Percentiles rank a stretch among this genome's conserved stretches.
Evolutionary conservation across 2,329 filamentous ascomycete species (phyloP).

Genomic region (Paramyrothecium sp.): DNA sequence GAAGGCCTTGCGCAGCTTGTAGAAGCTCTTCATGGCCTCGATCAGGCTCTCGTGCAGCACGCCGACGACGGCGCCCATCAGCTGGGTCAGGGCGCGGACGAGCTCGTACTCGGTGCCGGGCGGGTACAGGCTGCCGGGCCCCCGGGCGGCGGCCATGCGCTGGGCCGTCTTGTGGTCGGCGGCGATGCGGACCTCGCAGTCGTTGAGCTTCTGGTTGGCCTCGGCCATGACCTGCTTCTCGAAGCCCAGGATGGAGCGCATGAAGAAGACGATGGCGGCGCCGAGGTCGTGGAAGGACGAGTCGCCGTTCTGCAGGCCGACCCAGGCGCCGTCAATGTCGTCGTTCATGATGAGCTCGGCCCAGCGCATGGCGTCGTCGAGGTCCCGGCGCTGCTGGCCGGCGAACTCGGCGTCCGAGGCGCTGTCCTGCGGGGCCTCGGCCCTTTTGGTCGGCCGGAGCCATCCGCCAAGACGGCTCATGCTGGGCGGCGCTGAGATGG

Average conservation of each 20-base stretch:
- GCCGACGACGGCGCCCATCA: slow-evolving; percentile 85
- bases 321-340: slow-evolving; percentile 82
- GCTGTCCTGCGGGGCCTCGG: slow-evolving; percentile 28
- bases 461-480: slow-evolving; percentile 51
- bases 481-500: slow-evolving; percentile 4
- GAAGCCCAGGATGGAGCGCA: slow-evolving; percentile 83
- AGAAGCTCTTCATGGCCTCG: slow-evolving; percentile 88
- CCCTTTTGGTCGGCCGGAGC: slow-evolving; percentile 43
- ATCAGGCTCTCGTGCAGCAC: slow-evolving; percentile 92
- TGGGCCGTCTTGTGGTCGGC: slow-evolving; percentile 70
- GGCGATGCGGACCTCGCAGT: slow-evolving; percentile 75
- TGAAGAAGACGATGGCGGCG: slow-evolving; percentile 77
- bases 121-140: slow-evolving; percentile 61
- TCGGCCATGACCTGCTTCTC: slow-evolving; percentile 90
- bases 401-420: slow-evolving; percentile 21
- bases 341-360: slow-evolving; percentile 80
- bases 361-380: slow-evolving; percentile 61
- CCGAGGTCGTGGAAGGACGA: slow-evolving; percentile 91
- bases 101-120: slow-evolving; percentile 85
- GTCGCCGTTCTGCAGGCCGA: slow-evolving; percentile 65
- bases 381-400: slow-evolving; percentile 49
- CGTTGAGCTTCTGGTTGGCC: slow-evolving; percentile 68
- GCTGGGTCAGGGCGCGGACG: slow-evolving; percentile 78
- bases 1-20: slow-evolving; percentile 88
- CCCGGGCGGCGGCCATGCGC: no score